Evolutionary conservation across 768 basidiomycete species (phyloP).

Genomic region (Chalciporus chontae): DNA sequence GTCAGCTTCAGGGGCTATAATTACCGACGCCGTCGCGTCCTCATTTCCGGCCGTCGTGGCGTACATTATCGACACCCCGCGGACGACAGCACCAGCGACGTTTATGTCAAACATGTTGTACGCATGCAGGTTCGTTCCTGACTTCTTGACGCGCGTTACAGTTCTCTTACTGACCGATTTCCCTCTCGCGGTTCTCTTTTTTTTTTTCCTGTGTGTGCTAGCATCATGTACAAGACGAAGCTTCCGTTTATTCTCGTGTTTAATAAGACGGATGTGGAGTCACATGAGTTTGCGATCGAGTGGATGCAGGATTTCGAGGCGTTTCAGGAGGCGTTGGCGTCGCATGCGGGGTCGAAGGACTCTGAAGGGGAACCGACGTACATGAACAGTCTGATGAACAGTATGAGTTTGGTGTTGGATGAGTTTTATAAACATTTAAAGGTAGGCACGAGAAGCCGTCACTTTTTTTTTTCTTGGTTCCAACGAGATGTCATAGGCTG

Average conservation of each 20-base stretch:
- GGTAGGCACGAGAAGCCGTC: slow-evolving; percentile 41
- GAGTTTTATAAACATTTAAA: slow-evolving; percentile 97
- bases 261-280: slow-evolving; percentile 94
- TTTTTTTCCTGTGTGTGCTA: too few species aligned
- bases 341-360: slow-evolving; percentile 63
- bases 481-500: slow-evolving; percentile 53
- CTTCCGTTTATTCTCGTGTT: slow-evolving; percentile 97
- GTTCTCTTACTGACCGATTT: background rate
- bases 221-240: slow-evolving; percentile 97
- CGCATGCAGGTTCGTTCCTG: slow-evolving; percentile 73
- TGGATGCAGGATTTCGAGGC: slow-evolving; percentile 99
- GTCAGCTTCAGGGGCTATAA: slow-evolving; percentile 98
- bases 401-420: slow-evolving; percentile 96
- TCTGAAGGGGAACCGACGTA: slow-evolving; percentile 91
- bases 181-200: background rate
- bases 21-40: slow-evolving; percentile 94
- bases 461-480: background rate
- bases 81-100: slow-evolving; percentile 91
- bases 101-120: slow-evolving; percentile 99
- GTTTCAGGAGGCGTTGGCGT: slow-evolving; percentile 84
- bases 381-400: slow-evolving; percentile 98
- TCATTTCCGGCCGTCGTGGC: slow-evolving; percentile 93
- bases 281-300: slow-evolving; percentile 87
- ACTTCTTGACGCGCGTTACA: background rate
- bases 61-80: slow-evolving; percentile 95